Percentiles rank a stretch among this genome's conserved stretches.
phyloP scores from a whole-genome alignment of 1,284 basidiomycete species.

The Veloboletus limbatus region DNA sequence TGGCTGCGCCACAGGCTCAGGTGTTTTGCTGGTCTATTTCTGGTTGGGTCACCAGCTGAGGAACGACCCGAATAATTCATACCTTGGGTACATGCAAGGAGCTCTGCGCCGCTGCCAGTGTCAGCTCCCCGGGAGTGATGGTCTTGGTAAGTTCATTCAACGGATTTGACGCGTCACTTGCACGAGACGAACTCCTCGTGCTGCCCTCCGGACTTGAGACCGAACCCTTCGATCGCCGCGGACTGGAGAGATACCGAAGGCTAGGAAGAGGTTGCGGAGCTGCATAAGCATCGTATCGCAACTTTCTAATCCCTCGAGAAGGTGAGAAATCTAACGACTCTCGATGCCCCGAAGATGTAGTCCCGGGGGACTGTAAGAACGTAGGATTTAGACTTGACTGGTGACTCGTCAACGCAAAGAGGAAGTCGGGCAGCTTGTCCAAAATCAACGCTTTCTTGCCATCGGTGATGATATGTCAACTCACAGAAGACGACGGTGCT shows the following conservation, averaged over 20 bases:
- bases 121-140: conserved; percentile 56
- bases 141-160: conserved; percentile 39
- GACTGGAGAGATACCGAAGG: conserved; percentile 37
- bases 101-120: conserved; percentile 41
- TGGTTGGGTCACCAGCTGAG: background rate
- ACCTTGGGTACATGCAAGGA: conserved; percentile 25
- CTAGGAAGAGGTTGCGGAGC: conserved; percentile 49
- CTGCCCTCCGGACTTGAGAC: conserved; percentile 24
- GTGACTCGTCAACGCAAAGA: conserved; percentile 43
- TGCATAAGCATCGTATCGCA: conserved; percentile 72
- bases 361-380: conserved; percentile 12
- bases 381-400: conserved; percentile 27
- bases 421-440: conserved; percentile 66
- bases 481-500: conserved; percentile 51
- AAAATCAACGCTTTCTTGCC: conserved; percentile 7
- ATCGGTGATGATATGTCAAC: conserved; percentile 18
- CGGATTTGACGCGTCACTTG: conserved; percentile 27
- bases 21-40: conserved; percentile 14
- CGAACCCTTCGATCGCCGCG: conserved; percentile 22
- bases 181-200: conserved; percentile 24
- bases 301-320: conserved; percentile 41
- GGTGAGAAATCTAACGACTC: conserved; percentile 33
- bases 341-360: conserved; percentile 10
- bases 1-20: conserved; percentile 1
- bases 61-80: background rate